Evolutionary conservation across 2,329 filamentous ascomycete species (phyloP), one percentile per base, ranked within the genome.

Genomic region (Sarocladium oryzae): DNA sequence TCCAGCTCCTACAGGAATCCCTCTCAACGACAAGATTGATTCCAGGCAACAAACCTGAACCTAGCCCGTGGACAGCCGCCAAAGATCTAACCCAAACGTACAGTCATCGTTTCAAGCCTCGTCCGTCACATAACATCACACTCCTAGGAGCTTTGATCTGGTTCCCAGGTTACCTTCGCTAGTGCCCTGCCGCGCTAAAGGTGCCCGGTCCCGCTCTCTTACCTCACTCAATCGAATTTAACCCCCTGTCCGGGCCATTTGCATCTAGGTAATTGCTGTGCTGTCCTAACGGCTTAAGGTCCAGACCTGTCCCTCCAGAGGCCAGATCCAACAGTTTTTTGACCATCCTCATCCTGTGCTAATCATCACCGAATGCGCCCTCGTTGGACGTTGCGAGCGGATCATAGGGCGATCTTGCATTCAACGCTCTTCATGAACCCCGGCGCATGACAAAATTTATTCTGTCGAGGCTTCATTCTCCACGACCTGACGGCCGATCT

Each of bases 261-360:
- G 10, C 21, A 20, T 18, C 21, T 4, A n/a, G n/a, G n/a, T n/a
- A 43, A 26, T 20, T 43, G 40, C 40, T 24, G 13, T 15, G 23
- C 40, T 43, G 40, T 48, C 43, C 24, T 26, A 30, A 48, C 11
- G 26, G 26, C 26, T 48, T 16, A 16, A 33, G 26, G n/a, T 33
- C 7, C 43, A 7, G 23, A 20, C n/a, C 43, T 48, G 28, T 33
- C 43, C 13, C 43, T 48, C 9, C 43, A 23, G 26, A 48, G 26
- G 43, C 43, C 43, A 48, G 26, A n/a, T 48, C 43, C 43, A 48
- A 33, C 43, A 48, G 26, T 48, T 48, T 48, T 48, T 16, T 16
- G 7, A 7, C 43, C 13, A 33, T 11, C 20, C 16, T 48, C 9
- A 33, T 20, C n/a, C 28, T 48, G 43, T 26, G 43, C 26, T 9